Conservation (phyloP, 2,329 filamentous ascomycete species). For the Simplicillium sp. region DNA sequence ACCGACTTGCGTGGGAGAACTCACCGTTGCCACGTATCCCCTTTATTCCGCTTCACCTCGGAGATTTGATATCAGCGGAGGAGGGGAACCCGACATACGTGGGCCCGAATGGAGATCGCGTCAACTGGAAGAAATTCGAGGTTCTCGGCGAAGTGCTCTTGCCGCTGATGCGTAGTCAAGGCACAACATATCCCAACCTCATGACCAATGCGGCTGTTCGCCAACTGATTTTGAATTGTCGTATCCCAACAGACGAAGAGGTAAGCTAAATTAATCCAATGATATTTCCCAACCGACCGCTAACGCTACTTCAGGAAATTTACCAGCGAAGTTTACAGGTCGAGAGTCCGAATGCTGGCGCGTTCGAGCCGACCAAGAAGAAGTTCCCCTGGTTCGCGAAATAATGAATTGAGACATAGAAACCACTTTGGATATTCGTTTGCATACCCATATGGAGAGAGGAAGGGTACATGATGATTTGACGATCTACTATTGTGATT, state of each 20-base stretch:
- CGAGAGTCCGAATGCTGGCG: constrained; percentile 38
- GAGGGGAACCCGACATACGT: constrained; percentile 89
- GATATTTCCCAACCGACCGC: neutral
- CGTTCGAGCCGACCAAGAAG: constrained; percentile 45
- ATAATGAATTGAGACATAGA: constrained; percentile 14
- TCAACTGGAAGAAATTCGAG: constrained; percentile 99
- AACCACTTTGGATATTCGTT: too few species aligned
- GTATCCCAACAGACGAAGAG: constrained; percentile 78
- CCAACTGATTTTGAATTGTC: constrained; percentile 71
- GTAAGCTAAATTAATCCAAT: constrained; percentile 39
- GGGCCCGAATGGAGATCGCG: constrained; percentile 59
- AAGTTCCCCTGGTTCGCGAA: constrained; percentile 59
- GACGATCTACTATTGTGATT: neutral
- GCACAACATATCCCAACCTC: constrained; percentile 67
- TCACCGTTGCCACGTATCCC: constrained; percentile 84
- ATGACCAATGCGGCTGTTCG: constrained; percentile 59
- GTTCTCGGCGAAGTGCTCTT: constrained; percentile 87
- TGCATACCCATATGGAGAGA: neutral
- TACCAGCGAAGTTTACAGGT: constrained; percentile 53
- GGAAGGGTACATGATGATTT: neutral
- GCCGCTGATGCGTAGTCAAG: constrained; percentile 85
- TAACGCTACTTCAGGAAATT: constrained; percentile 40
- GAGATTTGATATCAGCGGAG: constrained; percentile 85
- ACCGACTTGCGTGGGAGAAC: constrained; percentile 96
- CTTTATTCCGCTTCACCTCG: constrained; percentile 80